These are phyloP conservation scores for Fusarium paranaense DNA, from an alignment of 2,329 filamentous ascomycete genomes.

Conservation along the genomic window DNA sequence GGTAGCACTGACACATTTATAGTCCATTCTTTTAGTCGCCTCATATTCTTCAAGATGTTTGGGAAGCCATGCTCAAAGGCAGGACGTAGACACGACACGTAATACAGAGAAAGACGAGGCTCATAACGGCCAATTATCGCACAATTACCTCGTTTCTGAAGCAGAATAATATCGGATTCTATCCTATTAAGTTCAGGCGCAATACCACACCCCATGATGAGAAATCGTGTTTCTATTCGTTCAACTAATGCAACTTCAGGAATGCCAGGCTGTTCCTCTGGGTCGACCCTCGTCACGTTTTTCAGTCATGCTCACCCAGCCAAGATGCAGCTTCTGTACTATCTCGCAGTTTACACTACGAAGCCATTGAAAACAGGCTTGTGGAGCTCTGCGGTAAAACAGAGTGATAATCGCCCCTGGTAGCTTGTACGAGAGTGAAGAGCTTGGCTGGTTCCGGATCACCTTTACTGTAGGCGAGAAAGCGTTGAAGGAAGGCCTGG, in stretches of 20 bases:
- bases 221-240: not conserved
- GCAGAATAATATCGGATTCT: not conserved
- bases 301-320: not conserved
- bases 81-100: not conserved
- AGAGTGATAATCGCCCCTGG: not conserved
- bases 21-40: not conserved
- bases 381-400: not conserved
- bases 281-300: not conserved
- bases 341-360: not conserved
- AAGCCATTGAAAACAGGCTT: not conserved
- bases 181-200: not conserved
- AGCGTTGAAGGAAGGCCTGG: not conserved
- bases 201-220: not conserved
- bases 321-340: rapidly evolving
- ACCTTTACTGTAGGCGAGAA: not conserved
- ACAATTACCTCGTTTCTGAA: not conserved
- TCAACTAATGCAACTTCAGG: not conserved
- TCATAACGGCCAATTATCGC: not conserved
- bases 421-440: not conserved
- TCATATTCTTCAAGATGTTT: not conserved
- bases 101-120: not conserved
- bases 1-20: not conserved
- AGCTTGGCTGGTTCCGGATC: not conserved
- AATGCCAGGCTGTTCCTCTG: not conserved
- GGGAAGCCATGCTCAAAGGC: not conserved